Percentiles rank a stretch among this genome's conserved stretches.
Conservation (phyloP, 2,329 filamentous ascomycete genomes). For the Clathrospora elynae region DNA sequence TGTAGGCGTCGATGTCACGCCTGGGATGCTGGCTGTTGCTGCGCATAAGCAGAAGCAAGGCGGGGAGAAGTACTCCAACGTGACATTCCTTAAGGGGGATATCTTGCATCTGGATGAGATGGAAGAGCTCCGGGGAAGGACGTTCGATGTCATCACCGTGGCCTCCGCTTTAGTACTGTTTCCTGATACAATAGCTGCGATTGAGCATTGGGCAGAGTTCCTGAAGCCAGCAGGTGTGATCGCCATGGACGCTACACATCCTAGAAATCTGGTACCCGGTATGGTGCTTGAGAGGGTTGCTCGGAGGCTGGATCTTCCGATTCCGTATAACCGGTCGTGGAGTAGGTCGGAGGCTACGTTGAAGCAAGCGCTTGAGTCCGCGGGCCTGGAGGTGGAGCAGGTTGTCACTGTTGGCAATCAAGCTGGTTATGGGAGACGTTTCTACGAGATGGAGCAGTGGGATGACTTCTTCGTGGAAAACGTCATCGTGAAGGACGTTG, state of each 20-base stretch:
- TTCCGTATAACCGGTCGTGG: slow-evolving; percentile 48
- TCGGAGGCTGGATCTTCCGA: slow-evolving; percentile 35
- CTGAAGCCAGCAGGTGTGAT: slow-evolving; percentile 50
- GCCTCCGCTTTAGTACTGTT: slow-evolving; percentile 51
- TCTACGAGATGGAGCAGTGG: slow-evolving; percentile 37
- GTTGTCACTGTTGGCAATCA: slow-evolving; percentile 42
- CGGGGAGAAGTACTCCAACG: slow-evolving; percentile 36
- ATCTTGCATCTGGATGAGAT: slow-evolving; percentile 43
- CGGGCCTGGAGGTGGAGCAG: slow-evolving; percentile 45
- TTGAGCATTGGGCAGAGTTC: slow-evolving; percentile 47
- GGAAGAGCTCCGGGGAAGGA: slow-evolving; percentile 28
- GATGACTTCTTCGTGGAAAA: slow-evolving; percentile 47
- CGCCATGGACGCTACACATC: slow-evolving; percentile 49
- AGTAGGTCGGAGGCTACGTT: slow-evolving; percentile 43
- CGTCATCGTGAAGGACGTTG: slow-evolving; percentile 33
- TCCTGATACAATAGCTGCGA: slow-evolving; percentile 43
- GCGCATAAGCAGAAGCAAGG: slow-evolving; percentile 34
- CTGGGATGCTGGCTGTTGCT: slow-evolving; percentile 50
- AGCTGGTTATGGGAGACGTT: slow-evolving; percentile 37
- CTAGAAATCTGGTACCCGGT: slow-evolving; percentile 44
- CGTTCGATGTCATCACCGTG: slow-evolving; percentile 47
- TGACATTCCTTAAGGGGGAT: slow-evolving; percentile 46
- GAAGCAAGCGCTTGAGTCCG: slow-evolving; percentile 37
- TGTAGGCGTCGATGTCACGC: slow-evolving; percentile 50
- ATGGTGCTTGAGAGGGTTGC: slow-evolving; percentile 48